Evolutionary conservation across 1,284 basidiomycete species (phyloP).

Genomic region (Tremellales sp.): DNA sequence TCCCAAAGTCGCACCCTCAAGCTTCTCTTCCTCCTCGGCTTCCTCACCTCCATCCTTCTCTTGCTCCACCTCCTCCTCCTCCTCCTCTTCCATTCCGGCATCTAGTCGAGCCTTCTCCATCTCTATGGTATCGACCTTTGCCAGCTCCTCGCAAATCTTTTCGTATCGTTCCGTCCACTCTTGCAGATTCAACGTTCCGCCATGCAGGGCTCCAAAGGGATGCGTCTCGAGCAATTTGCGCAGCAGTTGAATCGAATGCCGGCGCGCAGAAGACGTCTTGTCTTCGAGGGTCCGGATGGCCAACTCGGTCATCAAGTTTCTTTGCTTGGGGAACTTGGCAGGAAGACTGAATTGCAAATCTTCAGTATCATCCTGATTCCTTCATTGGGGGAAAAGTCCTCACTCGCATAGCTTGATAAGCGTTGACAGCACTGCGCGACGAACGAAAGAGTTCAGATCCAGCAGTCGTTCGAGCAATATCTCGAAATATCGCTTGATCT

Average conservation of each 20-base stretch:
- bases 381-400: constrained; percentile 25
- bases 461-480: constrained; percentile 80
- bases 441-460: constrained; percentile 87
- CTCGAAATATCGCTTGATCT: constrained; percentile 78
- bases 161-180: constrained; percentile 73
- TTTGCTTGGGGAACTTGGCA: constrained; percentile 81
- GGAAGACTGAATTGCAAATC: constrained; percentile 55
- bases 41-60: constrained; percentile 22
- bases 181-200: constrained; percentile 68
- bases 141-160: constrained; percentile 55
- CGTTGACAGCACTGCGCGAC: constrained; percentile 77
- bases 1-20: constrained; percentile 45
- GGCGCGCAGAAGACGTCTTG: constrained; percentile 83
- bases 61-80: constrained; percentile 51
- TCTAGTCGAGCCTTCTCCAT: constrained; percentile 45
- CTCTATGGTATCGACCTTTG: constrained; percentile 58
- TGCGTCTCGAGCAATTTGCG: constrained; percentile 79
- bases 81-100: constrained; percentile 55
- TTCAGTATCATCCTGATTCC: constrained; percentile 5
- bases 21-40: constrained; percentile 33
- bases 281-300: constrained; percentile 82
- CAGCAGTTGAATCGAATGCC: constrained; percentile 74
- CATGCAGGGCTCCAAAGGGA: constrained; percentile 81
- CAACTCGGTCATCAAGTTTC: constrained; percentile 68
- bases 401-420: constrained; percentile 64